These are phyloP conservation scores for Huntiella moniliformis DNA, from an alignment of 2,329 filamentous ascomycete species.

Conservation along the genomic window DNA sequence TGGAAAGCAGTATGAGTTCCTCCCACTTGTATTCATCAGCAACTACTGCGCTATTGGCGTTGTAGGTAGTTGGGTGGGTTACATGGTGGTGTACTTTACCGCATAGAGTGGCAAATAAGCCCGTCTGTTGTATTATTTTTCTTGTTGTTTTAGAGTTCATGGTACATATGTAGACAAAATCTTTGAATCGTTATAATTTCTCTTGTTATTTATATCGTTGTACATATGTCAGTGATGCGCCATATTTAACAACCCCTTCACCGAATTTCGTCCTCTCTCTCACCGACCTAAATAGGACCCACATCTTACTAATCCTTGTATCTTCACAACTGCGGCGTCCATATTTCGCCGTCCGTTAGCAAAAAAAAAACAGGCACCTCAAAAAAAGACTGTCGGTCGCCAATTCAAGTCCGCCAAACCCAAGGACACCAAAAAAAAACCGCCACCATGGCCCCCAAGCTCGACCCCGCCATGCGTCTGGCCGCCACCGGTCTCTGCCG, in stretches of 20 bases:
- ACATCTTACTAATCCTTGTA: constrained; percentile 2
- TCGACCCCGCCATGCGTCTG: constrained; percentile 13
- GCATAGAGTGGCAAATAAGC: constrained; percentile 19
- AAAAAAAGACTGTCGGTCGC: neutral
- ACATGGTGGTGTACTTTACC: constrained; percentile 76
- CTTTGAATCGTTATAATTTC: neutral
- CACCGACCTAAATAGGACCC: neutral
- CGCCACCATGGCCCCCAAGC: constrained; percentile 11
- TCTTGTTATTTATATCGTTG: neutral
- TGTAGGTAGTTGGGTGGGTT: constrained; percentile 85
- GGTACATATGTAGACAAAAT: constrained; percentile 9
- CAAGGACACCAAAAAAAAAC: neutral
- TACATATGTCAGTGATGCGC: too few relatives aligned
- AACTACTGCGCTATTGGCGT: constrained; percentile 90
- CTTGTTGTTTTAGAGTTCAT: constrained; percentile 1
- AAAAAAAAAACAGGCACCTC: too few relatives aligned
- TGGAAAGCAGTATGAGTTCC: constrained; percentile 65
- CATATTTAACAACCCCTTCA: neutral
- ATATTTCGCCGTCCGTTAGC: neutral
- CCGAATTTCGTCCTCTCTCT: neutral
- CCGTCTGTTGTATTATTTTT: neutral
- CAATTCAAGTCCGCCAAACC: neutral
- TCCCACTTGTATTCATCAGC: constrained; percentile 94
- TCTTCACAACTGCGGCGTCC: neutral
- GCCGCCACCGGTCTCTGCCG: constrained; percentile 11